Conservation (phyloP, 1,284 basidiomycete genomes). For the Cystobasidium slooffiae region DNA sequence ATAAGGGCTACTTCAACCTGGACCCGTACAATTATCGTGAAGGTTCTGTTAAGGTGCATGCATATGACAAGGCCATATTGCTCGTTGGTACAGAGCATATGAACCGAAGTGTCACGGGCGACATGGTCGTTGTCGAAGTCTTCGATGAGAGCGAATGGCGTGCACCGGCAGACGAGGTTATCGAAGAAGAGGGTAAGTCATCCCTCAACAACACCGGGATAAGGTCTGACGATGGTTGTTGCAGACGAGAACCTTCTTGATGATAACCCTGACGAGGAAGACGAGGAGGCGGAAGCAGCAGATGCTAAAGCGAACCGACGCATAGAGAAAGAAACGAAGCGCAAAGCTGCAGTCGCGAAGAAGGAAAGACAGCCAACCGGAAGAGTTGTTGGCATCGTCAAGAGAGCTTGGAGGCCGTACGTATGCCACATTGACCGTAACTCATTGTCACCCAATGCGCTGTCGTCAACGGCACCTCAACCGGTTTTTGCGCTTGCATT, state of each 20-base stretch:
- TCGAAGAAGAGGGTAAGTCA: slow-evolving; percentile 81
- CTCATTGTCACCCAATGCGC: slow-evolving; percentile 76
- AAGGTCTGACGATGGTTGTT: background rate
- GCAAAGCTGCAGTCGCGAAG: slow-evolving; percentile 56
- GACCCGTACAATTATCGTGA: slow-evolving; percentile 96
- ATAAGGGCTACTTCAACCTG: slow-evolving; percentile 93
- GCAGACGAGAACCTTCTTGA: slow-evolving; percentile 75
- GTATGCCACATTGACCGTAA: slow-evolving; percentile 94
- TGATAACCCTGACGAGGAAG: slow-evolving; percentile 81
- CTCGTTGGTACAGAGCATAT: slow-evolving; percentile 88
- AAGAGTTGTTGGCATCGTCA: slow-evolving; percentile 85
- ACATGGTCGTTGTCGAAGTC: slow-evolving; percentile 88
- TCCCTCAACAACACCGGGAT: background rate
- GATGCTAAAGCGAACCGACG: slow-evolving; percentile 55
- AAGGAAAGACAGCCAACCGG: slow-evolving; percentile 79
- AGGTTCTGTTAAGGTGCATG: slow-evolving; percentile 78
- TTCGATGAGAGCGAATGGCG: slow-evolving; percentile 91
- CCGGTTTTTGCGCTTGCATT: slow-evolving; percentile 95
- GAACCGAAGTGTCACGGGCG: slow-evolving; percentile 94
- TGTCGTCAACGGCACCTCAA: slow-evolving; percentile 82
- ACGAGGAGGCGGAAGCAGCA: slow-evolving; percentile 59
- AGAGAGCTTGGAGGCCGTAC: slow-evolving; percentile 95
- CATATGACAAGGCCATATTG: slow-evolving; percentile 77
- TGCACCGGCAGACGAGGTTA: slow-evolving; percentile 86
- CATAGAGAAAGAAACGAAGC: slow-evolving; percentile 50